Conservation (phyloP, 2,329 filamentous ascomycete species). For the Aspergillus transmontanensis region DNA sequence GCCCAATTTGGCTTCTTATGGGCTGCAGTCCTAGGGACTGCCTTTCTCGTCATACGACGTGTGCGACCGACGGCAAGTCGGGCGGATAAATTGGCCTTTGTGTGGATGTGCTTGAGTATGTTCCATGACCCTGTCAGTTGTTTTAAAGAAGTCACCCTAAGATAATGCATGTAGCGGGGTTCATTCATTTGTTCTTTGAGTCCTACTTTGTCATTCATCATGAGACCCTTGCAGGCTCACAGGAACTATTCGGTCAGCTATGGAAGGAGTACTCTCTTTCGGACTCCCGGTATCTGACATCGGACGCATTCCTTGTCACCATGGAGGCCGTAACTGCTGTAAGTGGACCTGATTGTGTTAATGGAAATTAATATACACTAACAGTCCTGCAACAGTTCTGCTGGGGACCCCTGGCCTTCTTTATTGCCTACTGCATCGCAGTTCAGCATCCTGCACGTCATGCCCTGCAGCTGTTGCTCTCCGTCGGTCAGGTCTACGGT, state of each 20-base stretch:
- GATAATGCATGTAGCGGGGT: constrained; percentile 10
- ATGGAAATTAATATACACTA: neutral
- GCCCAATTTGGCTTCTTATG: constrained; percentile 59
- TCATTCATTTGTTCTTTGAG: constrained; percentile 72
- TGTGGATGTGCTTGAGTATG: constrained; percentile 72
- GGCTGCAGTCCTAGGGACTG: constrained; percentile 55
- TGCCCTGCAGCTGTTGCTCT: constrained; percentile 55
- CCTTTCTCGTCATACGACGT: constrained; percentile 54
- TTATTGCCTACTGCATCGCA: constrained; percentile 53
- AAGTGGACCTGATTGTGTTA: constrained; percentile 27
- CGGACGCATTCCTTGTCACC: constrained; percentile 78
- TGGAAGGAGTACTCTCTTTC: constrained; percentile 90
- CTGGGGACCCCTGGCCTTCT: constrained; percentile 58
- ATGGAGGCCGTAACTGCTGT: constrained; percentile 79
- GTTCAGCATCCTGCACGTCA: constrained; percentile 53
- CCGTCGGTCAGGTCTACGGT: constrained; percentile 59
- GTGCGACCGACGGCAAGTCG: constrained; percentile 52
- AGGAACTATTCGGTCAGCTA: constrained; percentile 73
- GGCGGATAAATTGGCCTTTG: constrained; percentile 57
- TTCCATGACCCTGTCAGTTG: constrained; percentile 19
- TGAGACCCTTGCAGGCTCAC: constrained; percentile 59
- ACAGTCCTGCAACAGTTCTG: constrained; percentile 37
- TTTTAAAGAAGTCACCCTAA: neutral
- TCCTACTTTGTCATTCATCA: constrained; percentile 72
- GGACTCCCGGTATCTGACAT: constrained; percentile 79